Percentiles rank a stretch among this genome's conserved stretches.
Conservation (phyloP, 2,329 filamentous ascomycete species). For the Diaporthe sp. region DNA sequence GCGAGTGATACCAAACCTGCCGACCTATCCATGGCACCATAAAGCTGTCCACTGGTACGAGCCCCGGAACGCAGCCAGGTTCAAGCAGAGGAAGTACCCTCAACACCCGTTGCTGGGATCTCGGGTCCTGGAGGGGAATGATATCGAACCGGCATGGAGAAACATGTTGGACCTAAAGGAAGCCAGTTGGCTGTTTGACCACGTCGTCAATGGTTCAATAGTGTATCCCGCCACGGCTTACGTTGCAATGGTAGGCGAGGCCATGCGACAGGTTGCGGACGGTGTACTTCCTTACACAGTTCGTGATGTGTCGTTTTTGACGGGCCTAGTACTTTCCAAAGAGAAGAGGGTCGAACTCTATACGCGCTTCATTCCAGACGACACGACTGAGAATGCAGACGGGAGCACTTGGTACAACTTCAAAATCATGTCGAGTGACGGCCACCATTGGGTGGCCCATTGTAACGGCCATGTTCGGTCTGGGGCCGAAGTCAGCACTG, state of each 20-base stretch:
- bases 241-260: too few species aligned
- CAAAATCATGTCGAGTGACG: too few species aligned
- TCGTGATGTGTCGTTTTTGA: too few species aligned
- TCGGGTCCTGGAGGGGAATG: background rate
- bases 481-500: too few species aligned
- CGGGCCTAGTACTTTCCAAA: too few species aligned
- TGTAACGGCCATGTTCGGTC: too few species aligned
- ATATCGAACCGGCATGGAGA: background rate
- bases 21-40: background rate
- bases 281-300: background rate
- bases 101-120: background rate
- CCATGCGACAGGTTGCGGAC: too few species aligned
- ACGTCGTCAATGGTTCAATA: background rate
- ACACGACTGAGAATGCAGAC: too few species aligned
- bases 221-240: background rate
- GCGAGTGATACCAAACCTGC: background rate
- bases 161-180: background rate
- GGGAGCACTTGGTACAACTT: too few species aligned
- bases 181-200: background rate
- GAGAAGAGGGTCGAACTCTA: too few species aligned
- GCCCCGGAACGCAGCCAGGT: background rate
- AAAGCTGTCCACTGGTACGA: background rate
- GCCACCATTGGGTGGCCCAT: too few species aligned
- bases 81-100: background rate
- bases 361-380: too few species aligned